phyloP scores from a whole-genome alignment of 306 rosid genomes.

The Begonia peltatifolia region DNA sequence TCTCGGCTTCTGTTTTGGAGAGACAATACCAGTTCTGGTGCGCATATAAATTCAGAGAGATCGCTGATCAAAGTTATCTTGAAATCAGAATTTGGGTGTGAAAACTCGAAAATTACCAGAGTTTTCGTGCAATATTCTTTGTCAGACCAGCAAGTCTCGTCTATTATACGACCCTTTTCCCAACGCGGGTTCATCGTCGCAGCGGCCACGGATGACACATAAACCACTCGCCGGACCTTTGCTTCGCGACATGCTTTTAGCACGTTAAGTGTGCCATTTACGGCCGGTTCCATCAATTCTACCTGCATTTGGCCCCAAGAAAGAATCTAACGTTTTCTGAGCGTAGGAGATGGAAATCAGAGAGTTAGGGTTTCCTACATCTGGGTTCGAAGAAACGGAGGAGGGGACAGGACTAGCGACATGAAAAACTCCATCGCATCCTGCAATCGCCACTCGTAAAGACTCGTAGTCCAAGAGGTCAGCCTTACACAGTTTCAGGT shows the following conservation, averaged over 20 bases:
- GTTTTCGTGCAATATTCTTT: slow-evolving; percentile 24
- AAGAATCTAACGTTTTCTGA: too few species aligned
- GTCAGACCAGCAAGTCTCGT: slow-evolving; percentile 36
- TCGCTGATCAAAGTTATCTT: not conserved
- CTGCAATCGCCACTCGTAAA: slow-evolving; percentile 17
- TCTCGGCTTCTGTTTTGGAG: slow-evolving; percentile 71
- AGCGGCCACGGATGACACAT: slow-evolving; percentile 22
- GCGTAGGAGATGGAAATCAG: not conserved
- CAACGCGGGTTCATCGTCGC: slow-evolving; percentile 19
- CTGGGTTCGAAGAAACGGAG: slow-evolving; percentile 22
- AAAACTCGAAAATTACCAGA: slow-evolving; percentile 10
- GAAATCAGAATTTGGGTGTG: not conserved
- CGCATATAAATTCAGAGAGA: not conserved
- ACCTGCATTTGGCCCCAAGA: slow-evolving; percentile 3
- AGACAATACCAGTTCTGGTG: slow-evolving; percentile 63
- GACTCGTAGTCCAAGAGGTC: slow-evolving; percentile 30
- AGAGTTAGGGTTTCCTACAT: slow-evolving; percentile 10
- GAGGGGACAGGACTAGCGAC: slow-evolving; percentile 36
- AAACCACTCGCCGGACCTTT: slow-evolving; percentile 25
- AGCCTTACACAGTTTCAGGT: slow-evolving; percentile 21
- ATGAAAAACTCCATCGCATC: slow-evolving; percentile 33
- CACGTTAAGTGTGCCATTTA: slow-evolving; percentile 19
- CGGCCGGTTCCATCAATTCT: slow-evolving; percentile 16
- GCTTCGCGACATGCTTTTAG: slow-evolving; percentile 29
- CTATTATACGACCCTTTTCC: slow-evolving; percentile 20